A percentile compares a stretch with the other conserved stretches of the same genome.
Evolutionary conservation across 306 rosid species (phyloP).

Genomic region (Canavalia ensiformis): DNA sequence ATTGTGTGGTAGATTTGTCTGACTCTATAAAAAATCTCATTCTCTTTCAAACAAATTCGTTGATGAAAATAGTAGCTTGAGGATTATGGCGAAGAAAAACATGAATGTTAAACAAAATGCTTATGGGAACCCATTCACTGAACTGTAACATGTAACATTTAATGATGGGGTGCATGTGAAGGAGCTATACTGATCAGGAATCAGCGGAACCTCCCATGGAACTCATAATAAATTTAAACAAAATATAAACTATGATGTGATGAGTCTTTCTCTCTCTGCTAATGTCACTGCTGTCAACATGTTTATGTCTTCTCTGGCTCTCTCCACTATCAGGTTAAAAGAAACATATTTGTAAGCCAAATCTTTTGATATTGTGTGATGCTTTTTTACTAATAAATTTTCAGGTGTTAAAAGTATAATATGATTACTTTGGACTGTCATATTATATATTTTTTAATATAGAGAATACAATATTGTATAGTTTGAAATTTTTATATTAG

Average conservation of each 20-base stretch:
- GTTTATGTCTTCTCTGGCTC: slow-evolving; percentile 48
- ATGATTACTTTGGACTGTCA: neutral
- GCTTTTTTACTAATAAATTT: neutral
- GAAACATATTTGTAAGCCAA: neutral
- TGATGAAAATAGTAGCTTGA: slow-evolving; percentile 4
- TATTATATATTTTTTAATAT: neutral
- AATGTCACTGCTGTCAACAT: slow-evolving; percentile 58
- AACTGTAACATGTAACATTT: slow-evolving; percentile 62
- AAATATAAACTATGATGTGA: slow-evolving; percentile 11
- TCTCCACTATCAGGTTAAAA: slow-evolving; percentile 46
- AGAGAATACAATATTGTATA: neutral
- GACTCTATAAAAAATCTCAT: neutral
- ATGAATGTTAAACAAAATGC: slow-evolving; percentile 42
- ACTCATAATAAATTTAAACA: neutral
- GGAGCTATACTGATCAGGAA: slow-evolving; percentile 43
- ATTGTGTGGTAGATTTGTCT: neutral
- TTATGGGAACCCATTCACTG: slow-evolving; percentile 57
- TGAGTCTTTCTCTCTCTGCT: slow-evolving; percentile 50
- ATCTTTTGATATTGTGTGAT: slow-evolving; percentile 26
- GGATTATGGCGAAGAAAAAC: neutral
- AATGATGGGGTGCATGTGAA: slow-evolving; percentile 72
- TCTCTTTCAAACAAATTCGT: neutral
- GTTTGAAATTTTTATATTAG: neutral
- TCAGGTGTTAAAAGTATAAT: slow-evolving; percentile 1
- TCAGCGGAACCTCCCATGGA: slow-evolving; percentile 28